Conservation (phyloP, 208 protist genomes). For the Leishmania amazonensis region DNA sequence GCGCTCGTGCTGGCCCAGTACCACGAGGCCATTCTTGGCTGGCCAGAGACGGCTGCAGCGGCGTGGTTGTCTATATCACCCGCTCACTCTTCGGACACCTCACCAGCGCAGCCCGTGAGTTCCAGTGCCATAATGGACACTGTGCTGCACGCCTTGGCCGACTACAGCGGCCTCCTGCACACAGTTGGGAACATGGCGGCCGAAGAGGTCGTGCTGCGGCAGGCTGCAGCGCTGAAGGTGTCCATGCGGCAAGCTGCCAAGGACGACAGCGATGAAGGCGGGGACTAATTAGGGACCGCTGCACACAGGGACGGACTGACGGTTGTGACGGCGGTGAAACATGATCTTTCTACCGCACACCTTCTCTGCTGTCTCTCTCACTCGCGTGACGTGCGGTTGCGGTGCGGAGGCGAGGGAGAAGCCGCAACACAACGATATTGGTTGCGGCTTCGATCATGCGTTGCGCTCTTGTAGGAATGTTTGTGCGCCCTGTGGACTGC, state of each 20-base stretch:
- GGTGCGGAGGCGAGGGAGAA: neutral
- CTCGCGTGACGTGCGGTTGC: neutral
- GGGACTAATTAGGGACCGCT: neutral
- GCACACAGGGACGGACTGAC: neutral
- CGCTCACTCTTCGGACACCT: neutral
- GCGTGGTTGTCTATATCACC: constrained; percentile 7
- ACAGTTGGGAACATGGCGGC: constrained; percentile 56
- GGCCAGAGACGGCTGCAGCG: constrained; percentile 6
- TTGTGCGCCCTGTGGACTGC: neutral
- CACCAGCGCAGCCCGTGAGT: neutral
- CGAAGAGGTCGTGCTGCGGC: constrained; percentile 42
- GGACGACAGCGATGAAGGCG: neutral
- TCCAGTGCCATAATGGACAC: constrained; percentile 18
- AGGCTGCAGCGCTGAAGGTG: constrained; percentile 50
- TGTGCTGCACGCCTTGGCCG: constrained; percentile 49
- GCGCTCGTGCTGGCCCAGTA: constrained; percentile 52
- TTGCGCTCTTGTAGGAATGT: neutral
- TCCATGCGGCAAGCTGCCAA: constrained; percentile 10
- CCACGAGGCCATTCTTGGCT: constrained; percentile 10
- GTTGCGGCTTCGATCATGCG: neutral
- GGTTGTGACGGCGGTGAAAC: neutral
- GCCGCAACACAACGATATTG: neutral
- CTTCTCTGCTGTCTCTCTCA: neutral
- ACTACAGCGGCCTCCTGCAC: constrained; percentile 65
- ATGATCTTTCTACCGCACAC: neutral